Percentiles rank a stretch among this genome's conserved stretches.
phyloP scores from a whole-genome alignment of 1,284 basidiomycete genomes.

The Cutaneotrichosporon cavernicola region DNA sequence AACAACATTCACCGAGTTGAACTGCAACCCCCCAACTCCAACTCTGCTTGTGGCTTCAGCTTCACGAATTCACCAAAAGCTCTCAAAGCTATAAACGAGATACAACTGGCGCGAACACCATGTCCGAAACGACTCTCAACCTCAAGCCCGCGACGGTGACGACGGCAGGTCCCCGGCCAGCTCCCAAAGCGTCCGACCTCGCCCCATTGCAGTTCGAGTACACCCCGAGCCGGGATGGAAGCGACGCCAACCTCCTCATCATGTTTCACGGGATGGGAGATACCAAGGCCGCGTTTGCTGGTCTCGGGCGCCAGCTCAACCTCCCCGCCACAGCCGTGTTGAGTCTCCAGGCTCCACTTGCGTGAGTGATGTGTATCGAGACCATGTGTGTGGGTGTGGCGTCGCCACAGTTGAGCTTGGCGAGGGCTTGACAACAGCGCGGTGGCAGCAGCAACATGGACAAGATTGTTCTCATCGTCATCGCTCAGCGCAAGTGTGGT shows the following conservation, averaged over 20 bases:
- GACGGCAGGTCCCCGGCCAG: constrained; percentile 1
- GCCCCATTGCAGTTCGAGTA: constrained; percentile 47
- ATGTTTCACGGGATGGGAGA: constrained; percentile 87
- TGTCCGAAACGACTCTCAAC: constrained; percentile 24
- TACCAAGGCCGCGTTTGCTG: constrained; percentile 71
- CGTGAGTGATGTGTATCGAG: constrained; percentile 52
- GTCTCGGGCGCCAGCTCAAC: constrained; percentile 69
- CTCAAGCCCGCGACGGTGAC: constrained; percentile 32
- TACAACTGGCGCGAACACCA: neutral
- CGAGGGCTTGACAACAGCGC: too few species aligned
- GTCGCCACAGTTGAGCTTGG: too few species aligned
- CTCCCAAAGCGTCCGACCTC: constrained; percentile 29
- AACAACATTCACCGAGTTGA: neutral
- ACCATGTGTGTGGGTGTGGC: too few species aligned
- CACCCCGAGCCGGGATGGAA: constrained; percentile 60
- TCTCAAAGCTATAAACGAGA: too few species aligned
- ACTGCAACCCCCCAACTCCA: too few species aligned
- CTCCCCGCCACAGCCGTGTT: constrained; percentile 83
- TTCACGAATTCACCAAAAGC: too few species aligned
- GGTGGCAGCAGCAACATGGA: too few species aligned
- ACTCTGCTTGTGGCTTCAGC: too few species aligned
- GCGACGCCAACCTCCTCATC: constrained; percentile 80
- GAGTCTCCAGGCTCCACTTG: constrained; percentile 72
- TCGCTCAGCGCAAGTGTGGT: too few species aligned
- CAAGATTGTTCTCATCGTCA: too few species aligned